phyloP scores from a whole-genome alignment of 129 eudicot genomes.

The Ambrosia trifida region DNA sequence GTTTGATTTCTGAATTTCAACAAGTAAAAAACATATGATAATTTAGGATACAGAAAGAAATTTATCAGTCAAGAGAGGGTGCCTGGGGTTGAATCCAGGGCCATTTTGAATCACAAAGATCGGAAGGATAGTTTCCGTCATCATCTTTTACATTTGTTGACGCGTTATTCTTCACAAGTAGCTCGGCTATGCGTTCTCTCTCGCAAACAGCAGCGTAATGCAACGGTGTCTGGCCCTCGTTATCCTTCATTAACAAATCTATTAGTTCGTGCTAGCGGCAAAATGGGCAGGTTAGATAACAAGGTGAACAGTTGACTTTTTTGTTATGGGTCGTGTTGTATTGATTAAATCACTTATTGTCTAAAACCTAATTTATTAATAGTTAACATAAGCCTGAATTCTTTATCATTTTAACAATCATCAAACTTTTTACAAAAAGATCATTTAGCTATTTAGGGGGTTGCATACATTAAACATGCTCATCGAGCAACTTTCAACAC shows the following conservation, averaged over 20 bases:
- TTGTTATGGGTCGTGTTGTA: too few relatives aligned
- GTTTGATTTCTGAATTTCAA: background rate
- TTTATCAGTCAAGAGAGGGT: slow-evolving; percentile 12
- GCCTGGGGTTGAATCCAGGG: slow-evolving; percentile 58
- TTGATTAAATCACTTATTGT: background rate
- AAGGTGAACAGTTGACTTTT: background rate
- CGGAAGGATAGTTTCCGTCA: slow-evolving; percentile 70
- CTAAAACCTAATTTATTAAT: background rate
- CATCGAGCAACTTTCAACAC: background rate
- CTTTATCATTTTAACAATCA: background rate
- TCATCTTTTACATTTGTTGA: slow-evolving; percentile 57
- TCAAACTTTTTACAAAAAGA: background rate
- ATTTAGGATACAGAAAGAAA: slow-evolving; percentile 4
- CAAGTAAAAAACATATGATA: background rate
- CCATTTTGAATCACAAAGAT: slow-evolving; percentile 76
- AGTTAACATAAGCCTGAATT: background rate
- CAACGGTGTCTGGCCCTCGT: slow-evolving; percentile 91
- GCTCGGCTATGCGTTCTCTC: slow-evolving; percentile 71
- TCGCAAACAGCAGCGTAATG: slow-evolving; percentile 99
- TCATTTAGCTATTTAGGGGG: background rate
- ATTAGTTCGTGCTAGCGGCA: background rate
- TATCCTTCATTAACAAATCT: slow-evolving; percentile 54
- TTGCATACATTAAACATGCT: background rate
- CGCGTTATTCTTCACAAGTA: slow-evolving; percentile 83
- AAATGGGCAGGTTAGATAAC: background rate